These are phyloP conservation scores for Tardiomyces digboiensis DNA, from an alignment of 1,139 yeast genomes.

Conservation along the genomic window DNA sequence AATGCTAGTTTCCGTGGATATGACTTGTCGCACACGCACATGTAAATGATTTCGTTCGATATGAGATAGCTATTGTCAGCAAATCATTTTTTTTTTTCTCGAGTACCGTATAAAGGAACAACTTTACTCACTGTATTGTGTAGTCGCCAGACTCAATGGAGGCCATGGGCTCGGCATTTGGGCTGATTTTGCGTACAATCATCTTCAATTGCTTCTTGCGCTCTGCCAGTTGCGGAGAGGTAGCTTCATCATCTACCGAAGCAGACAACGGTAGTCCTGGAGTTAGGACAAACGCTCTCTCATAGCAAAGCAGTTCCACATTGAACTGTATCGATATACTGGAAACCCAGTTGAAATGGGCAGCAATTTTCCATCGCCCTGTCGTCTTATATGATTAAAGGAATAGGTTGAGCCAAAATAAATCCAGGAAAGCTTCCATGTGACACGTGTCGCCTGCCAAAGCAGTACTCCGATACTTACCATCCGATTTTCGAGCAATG, in stretches of 20 bases:
- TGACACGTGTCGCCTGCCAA: no score
- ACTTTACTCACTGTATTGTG: constrained; percentile 43
- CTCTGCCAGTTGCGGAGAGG: constrained; percentile 40
- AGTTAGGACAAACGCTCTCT: no score
- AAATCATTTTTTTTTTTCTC: not conserved
- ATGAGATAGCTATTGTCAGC: constrained; percentile 40
- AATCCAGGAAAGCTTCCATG: no score
- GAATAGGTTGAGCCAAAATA: no score
- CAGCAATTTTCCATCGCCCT: no score
- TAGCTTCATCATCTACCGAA: constrained; percentile 78
- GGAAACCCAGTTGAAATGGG: no score
- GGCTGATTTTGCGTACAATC: constrained; percentile 64
- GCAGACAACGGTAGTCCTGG: constrained; percentile 78
- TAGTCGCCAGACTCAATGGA: constrained; percentile 71
- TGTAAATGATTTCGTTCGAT: constrained; percentile 54
- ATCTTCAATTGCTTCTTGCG: constrained; percentile 83
- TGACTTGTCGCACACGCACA: constrained; percentile 65
- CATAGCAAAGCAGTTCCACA: no score
- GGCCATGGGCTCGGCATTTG: constrained; percentile 78
- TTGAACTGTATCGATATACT: no score
- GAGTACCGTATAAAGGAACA: not conserved
- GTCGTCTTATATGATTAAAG: no score
- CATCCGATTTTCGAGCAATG: constrained; percentile 15
- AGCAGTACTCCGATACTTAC: not conserved
- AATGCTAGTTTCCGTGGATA: constrained; percentile 89